Conservation (phyloP, 2,329 filamentous ascomycete species). For the Coniochaeta pulveracea region DNA sequence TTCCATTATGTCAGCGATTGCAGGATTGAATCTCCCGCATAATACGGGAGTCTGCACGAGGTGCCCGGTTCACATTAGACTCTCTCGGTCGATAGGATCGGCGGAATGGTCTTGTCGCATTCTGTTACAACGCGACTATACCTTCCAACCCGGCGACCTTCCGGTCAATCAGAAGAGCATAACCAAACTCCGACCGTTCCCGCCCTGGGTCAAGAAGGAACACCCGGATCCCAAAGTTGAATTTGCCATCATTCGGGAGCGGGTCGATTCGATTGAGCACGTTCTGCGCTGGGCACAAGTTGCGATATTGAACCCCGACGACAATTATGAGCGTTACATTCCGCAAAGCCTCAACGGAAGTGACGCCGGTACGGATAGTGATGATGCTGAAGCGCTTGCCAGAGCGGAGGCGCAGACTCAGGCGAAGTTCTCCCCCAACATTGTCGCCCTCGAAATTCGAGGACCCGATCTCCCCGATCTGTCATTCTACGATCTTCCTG, state of each 20-base stretch:
- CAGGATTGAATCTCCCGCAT: constrained; percentile 61
- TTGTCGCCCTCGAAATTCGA: constrained; percentile 65
- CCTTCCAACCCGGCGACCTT: constrained; percentile 31
- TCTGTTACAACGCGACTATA: constrained; percentile 53
- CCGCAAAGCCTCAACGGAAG: constrained; percentile 27
- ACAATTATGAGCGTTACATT: constrained; percentile 39
- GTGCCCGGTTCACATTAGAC: constrained; percentile 70
- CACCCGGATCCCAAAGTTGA: constrained; percentile 33
- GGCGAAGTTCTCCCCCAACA: constrained; percentile 71
- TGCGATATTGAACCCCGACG: constrained; percentile 60
- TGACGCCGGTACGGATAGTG: no score
- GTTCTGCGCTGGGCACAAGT: constrained; percentile 65
- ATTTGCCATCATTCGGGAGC: constrained; percentile 55
- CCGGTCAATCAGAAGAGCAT: constrained; percentile 33
- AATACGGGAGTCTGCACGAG: constrained; percentile 65
- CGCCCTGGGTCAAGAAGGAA: constrained; percentile 56
- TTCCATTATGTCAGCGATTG: constrained; percentile 51
- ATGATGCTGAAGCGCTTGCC: constrained; percentile 11
- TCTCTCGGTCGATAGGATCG: constrained; percentile 39
- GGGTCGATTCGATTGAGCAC: constrained; percentile 51
- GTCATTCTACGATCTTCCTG: constrained; percentile 77
- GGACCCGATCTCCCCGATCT: constrained; percentile 61
- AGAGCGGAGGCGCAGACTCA: constrained; percentile 29
- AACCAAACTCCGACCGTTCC: constrained; percentile 41
- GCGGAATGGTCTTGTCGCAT: constrained; percentile 59